Conservation (phyloP, 495 filamentous ascomycete species). For the Annulohypoxylon maeteangense region DNA sequence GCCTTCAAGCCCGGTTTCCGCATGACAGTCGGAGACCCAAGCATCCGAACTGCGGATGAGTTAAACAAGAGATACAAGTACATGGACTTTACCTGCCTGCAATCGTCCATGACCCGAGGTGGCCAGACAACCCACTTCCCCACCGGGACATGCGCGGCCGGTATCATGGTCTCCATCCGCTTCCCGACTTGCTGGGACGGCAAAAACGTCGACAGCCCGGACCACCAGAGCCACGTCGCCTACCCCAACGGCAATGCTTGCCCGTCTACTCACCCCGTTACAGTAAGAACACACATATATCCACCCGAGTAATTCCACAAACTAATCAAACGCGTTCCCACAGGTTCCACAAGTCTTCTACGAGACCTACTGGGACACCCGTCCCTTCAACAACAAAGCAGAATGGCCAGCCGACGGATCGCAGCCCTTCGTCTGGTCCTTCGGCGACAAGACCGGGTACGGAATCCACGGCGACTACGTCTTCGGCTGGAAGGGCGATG, state of each 20-base stretch:
- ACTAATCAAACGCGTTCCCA: neutral
- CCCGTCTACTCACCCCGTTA: constrained; percentile 66
- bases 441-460: constrained; percentile 56
- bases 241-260: constrained; percentile 62
- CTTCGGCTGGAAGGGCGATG: constrained; percentile 59
- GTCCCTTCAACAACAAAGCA: constrained; percentile 52
- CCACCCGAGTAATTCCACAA: neutral
- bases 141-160: constrained; percentile 46
- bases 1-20: constrained; percentile 59
- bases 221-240: constrained; percentile 58
- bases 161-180: constrained; percentile 54
- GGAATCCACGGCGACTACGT: constrained; percentile 57
- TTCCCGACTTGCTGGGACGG: constrained; percentile 58
- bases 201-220: constrained; percentile 52
- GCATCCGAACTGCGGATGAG: constrained; percentile 50
- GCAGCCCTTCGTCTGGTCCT: constrained; percentile 56
- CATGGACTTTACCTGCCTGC: constrained; percentile 51
- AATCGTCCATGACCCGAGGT: constrained; percentile 52
- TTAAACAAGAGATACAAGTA: constrained; percentile 57
- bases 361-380: constrained; percentile 65
- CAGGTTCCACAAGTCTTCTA: constrained; percentile 70
- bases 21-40: constrained; percentile 58
- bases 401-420: constrained; percentile 53
- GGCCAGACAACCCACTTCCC: constrained; percentile 55
- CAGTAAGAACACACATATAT: constrained; percentile 20